Percentiles rank a stretch among this genome's conserved stretches.
Evolutionary conservation across 352 stramenopile species (phyloP).

Genomic region (Globisporangium middletonii): DNA sequence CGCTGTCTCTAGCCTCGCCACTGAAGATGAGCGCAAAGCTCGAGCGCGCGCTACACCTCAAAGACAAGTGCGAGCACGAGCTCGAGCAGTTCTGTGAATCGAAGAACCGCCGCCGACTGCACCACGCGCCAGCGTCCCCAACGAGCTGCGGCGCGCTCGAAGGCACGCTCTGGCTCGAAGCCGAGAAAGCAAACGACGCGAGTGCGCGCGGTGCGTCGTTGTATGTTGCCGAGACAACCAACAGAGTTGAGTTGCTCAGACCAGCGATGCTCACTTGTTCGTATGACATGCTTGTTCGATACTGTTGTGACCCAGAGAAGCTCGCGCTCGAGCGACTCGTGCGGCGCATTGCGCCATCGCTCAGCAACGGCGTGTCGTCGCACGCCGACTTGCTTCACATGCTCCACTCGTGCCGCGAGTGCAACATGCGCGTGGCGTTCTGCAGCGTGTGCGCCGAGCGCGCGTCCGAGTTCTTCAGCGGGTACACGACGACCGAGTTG

Average conservation of each 20-base stretch:
- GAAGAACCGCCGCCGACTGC: constrained; percentile 18
- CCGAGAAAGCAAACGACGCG: constrained; percentile 32
- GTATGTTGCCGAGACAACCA: not conserved
- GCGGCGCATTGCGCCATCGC: constrained; percentile 51
- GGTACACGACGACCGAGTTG: constrained; percentile 45
- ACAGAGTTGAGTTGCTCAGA: too few species aligned
- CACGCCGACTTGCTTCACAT: constrained; percentile 52
- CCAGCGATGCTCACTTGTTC: not conserved
- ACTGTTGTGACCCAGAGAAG: constrained; percentile 35
- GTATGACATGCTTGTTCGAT: not conserved
- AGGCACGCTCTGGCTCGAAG: constrained; percentile 21
- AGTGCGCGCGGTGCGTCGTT: constrained; percentile 21
- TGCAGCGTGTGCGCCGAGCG: constrained; percentile 37
- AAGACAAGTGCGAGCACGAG: constrained; percentile 47
- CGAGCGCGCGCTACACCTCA: constrained; percentile 44
- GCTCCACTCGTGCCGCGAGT: constrained; percentile 47
- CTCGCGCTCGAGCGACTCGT: constrained; percentile 48
- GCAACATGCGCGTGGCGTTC: constrained; percentile 47
- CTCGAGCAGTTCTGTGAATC: constrained; percentile 37
- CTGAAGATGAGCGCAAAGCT: constrained; percentile 34
- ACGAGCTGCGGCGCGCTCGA: constrained; percentile 6
- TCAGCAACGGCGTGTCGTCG: constrained; percentile 48
- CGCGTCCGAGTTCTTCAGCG: constrained; percentile 58
- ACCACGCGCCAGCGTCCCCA: not conserved
- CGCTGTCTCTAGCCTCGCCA: constrained; percentile 4